Evolutionary conservation across 2,329 filamentous ascomycete genomes (phyloP).

Genomic region (Aphanoascus verrucosus): DNA sequence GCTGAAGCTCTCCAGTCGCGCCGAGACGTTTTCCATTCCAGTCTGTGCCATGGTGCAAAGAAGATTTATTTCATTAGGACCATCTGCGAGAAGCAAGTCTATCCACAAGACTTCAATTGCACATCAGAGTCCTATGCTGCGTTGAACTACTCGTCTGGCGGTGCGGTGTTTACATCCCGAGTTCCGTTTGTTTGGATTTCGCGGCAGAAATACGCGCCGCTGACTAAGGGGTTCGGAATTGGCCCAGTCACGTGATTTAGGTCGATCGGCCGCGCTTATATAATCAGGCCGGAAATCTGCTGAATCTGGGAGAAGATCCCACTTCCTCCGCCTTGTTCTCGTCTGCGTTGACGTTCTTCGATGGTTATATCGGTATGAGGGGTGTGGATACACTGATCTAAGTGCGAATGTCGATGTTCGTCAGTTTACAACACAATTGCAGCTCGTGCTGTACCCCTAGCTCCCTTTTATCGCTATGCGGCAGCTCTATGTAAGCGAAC

Average conservation of each 20-base stretch:
- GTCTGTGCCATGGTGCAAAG: conserved; percentile 7
- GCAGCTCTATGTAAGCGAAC: conserved; percentile 13
- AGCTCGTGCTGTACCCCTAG: conserved; percentile 14
- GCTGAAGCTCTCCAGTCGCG: conserved; percentile 72
- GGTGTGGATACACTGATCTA: neutral
- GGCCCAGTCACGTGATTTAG: neutral
- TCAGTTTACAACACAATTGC: conserved; percentile 5
- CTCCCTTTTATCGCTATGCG: conserved; percentile 9
- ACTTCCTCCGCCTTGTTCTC: neutral
- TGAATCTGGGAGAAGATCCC: neutral
- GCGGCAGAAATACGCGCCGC: neutral
- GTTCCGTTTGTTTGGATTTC: conserved; percentile 7
- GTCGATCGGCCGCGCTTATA: neutral
- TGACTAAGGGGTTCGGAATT: conserved; percentile 2
- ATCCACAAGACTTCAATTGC: neutral
- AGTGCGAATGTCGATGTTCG: conserved; percentile 13
- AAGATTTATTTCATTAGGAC: neutral
- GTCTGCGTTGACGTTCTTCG: neutral
- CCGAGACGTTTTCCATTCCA: conserved; percentile 55
- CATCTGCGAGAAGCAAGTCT: neutral
- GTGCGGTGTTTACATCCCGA: conserved; percentile 7
- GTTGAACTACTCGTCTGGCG: neutral
- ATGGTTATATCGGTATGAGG: neutral
- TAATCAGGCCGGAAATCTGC: neutral
- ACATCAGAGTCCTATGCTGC: neutral